phyloP scores from a whole-genome alignment of 2,329 filamentous ascomycete species.

The Fusarium sulawesiense region DNA sequence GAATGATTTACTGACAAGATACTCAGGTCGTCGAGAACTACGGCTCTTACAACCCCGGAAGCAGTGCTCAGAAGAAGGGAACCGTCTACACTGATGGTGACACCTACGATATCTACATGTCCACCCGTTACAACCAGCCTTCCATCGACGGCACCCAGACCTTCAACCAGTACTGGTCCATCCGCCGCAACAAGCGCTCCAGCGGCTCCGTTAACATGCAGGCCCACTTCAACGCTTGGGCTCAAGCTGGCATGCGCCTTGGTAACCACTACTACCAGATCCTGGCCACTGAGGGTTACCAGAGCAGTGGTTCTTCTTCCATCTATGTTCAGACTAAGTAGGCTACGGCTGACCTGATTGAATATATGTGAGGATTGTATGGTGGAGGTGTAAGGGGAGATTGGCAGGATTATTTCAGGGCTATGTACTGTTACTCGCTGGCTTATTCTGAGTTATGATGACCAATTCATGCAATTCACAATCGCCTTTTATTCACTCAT shows the following conservation, averaged over 20 bases:
- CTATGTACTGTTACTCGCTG: not conserved
- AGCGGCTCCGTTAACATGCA: constrained; percentile 21
- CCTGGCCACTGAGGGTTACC: constrained; percentile 19
- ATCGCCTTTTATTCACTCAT: not conserved
- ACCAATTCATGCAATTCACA: not conserved
- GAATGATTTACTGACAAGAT: no score
- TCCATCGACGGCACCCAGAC: constrained; percentile 3
- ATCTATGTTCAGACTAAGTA: constrained; percentile 22
- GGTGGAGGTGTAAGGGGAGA: not conserved
- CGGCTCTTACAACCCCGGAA: constrained; percentile 2
- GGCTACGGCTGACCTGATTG: not conserved
- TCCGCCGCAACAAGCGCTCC: constrained; percentile 20
- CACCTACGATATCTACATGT: constrained; percentile 13
- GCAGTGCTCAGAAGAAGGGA: constrained; percentile 4
- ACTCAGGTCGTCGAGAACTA: constrained; percentile 11
- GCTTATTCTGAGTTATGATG: not conserved
- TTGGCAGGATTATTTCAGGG: not conserved
- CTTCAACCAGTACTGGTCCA: constrained; percentile 27
- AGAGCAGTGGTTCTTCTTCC: constrained; percentile 18
- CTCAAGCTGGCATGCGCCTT: constrained; percentile 8
- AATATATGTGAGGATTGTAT: not conserved
- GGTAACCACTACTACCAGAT: constrained; percentile 27
- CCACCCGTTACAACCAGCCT: constrained; percentile 5
- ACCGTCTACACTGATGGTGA: constrained; percentile 22
- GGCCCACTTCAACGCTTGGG: constrained; percentile 19